phyloP scores from a whole-genome alignment of 164 flowering plant species.

The Taxillus chinensis region DNA sequence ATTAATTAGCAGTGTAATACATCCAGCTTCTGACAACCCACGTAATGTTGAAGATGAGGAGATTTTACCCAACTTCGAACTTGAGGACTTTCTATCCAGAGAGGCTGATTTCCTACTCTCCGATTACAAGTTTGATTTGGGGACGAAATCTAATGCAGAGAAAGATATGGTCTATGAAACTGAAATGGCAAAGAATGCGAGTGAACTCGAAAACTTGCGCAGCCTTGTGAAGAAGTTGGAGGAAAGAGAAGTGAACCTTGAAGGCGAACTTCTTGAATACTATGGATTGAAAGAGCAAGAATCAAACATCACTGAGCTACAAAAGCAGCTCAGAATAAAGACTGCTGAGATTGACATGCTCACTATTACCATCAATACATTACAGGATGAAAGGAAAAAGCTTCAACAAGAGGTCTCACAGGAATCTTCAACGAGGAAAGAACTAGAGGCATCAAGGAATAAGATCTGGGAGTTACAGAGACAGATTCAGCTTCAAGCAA shows the following conservation, averaged over 20 bases:
- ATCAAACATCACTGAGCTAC: slow-evolving; percentile 58
- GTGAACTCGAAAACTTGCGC: slow-evolving; percentile 60
- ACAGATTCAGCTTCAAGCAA: slow-evolving; percentile 89
- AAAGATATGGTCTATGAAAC: slow-evolving; percentile 49
- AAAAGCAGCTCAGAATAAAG: slow-evolving; percentile 88
- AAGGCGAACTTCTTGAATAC: slow-evolving; percentile 91
- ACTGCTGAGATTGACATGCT: slow-evolving; percentile 81
- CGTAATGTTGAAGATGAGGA: slow-evolving; percentile 47
- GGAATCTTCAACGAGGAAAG: slow-evolving; percentile 47
- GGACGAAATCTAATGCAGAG: slow-evolving; percentile 22
- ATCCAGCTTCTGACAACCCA: slow-evolving; percentile 25
- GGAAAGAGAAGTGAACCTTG: slow-evolving; percentile 87
- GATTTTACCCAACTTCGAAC: slow-evolving; percentile 69
- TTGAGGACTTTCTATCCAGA: slow-evolving; percentile 61
- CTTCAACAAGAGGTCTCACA: slow-evolving; percentile 67
- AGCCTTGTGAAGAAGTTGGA: slow-evolving; percentile 78
- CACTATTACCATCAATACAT: slow-evolving; percentile 65
- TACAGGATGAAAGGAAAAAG: slow-evolving; percentile 85
- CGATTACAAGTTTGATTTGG: slow-evolving; percentile 29
- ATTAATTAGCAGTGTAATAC: slow-evolving; percentile 57
- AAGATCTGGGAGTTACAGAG: slow-evolving; percentile 85
- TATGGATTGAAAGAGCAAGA: slow-evolving; percentile 94
- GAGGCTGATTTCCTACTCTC: slow-evolving; percentile 69
- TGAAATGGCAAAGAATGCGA: slow-evolving; percentile 69
- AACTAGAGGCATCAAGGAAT: slow-evolving; percentile 66